Base-by-base conservation (phyloP, 1,139 yeast genomes). In the Pichia sp. region DNA sequence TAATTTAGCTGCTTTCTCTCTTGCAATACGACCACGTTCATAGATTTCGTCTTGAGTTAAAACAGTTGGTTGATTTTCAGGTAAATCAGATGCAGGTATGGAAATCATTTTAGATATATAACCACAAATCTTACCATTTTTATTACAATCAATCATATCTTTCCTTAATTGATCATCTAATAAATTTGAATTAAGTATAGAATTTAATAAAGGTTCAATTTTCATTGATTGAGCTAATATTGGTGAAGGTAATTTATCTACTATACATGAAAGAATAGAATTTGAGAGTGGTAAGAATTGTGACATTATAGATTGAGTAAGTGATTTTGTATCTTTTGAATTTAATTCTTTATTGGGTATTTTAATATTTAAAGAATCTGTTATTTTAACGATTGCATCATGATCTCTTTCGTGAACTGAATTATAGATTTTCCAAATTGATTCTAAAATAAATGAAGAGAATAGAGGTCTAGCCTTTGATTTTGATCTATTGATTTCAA, bases 271-370 rank as follows among this genome's bases (percentile, higher is more conserved):
- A 30, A 91, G 64, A 18, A 91, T 74, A 0, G 97, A 86, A 39
- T 84, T 80, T 30, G 96, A 83, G 9, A 93, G 74, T 0, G 99
- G 97, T 21, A 93, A 68, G 97, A 98, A 93, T 56, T 89, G 97
- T 1, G 88, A 76, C 77, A 89, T 78, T 10, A 93, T 75, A n/a
- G 77, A 67, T 43, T 71, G 72, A 31, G 88, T 62, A 34, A 86
- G 61, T 38, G 67, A 67, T 51, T 78, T 79, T 41, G 77, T 68
- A 55, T 91, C 96, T 55, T 83, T 86, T 1, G 95, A 78, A 43
- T 84, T 71, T 44, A 88, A 59, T 49, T 89, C 97, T 47, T 95
- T 69, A 3, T 93, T 86, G 1, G 71, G 60, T 1, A 91, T 64
- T 49, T 79, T 81, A 31, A 88, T 72, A 15, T 77, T 77, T 39